A percentile compares a stretch with the other conserved stretches of the same genome.
Evolutionary conservation across 2,329 filamentous ascomycete genomes (phyloP).

Genomic region (Epichloe uncinata): DNA sequence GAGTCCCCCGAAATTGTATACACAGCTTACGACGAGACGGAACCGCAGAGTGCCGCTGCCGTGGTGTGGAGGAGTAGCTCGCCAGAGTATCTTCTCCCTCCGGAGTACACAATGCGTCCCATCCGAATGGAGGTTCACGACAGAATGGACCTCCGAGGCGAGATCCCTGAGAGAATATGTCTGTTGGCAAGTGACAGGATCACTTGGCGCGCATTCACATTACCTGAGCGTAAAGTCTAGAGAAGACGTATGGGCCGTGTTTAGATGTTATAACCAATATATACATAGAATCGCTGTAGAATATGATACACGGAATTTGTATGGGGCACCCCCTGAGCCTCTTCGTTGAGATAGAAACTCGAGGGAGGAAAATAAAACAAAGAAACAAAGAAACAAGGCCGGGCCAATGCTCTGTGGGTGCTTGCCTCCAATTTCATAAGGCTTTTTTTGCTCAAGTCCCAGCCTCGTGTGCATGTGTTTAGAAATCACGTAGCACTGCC

Average conservation of each 20-base stretch:
- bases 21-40: conserved; percentile 18
- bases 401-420: neutral
- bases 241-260: no score
- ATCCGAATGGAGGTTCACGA: conserved; percentile 39
- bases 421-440: neutral
- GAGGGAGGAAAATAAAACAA: no score
- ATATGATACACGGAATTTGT: neutral
- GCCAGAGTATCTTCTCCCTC: conserved; percentile 15
- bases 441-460: neutral
- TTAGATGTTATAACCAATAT: neutral
- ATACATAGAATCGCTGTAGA: neutral
- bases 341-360: neutral
- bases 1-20: conserved; percentile 23
- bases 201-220: conserved; percentile 33
- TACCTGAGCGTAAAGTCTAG: conserved; percentile 14
- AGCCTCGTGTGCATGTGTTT: neutral
- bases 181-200: conserved; percentile 35
- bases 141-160: conserved; percentile 28
- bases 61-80: conserved; percentile 11
- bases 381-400: neutral
- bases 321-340: neutral
- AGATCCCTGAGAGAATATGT: conserved; percentile 36
- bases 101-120: conserved; percentile 19
- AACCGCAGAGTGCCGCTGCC: conserved; percentile 2
- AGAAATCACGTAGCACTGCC: neutral